Base-by-base conservation (phyloP, 2,329 filamentous ascomycete genomes). In the Talaromyces sp. region DNA sequence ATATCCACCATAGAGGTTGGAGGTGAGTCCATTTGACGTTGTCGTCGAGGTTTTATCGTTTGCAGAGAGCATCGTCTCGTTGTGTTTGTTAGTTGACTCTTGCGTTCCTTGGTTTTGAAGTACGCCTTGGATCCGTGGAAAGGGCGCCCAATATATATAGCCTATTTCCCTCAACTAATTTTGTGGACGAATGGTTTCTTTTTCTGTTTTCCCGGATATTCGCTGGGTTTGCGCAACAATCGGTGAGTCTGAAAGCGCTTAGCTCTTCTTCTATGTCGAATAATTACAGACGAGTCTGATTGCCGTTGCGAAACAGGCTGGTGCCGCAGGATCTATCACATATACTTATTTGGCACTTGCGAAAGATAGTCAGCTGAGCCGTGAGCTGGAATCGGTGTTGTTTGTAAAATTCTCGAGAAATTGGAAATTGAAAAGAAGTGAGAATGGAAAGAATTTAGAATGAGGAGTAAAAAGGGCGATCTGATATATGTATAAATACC, bases 21-120 rank as follows among this genome's bases (percentile, higher is more conserved):
- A 64, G 31, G 39, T 62, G 54, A 67, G 24, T 33, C 63, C 65
- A 57, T 65, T 65, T 14, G 61, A 39, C 37, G 50, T 57, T 19
- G 61, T 45, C 48, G 62, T 64, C 43, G 60, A 50, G 31, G 60
- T 43, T 39, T 65, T 62, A 19, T 65, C 65, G 62, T 65, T 65
- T 48, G 65, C 59, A 33, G 65, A 65, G 39, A 67, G 45, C 65
- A 67, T 67, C 24, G 31, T 67, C 10, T 56, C 19, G 24, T 56
- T 3, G 19, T n/a, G 14, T 35, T 33, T 3, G 35, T 22, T n/a
- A 9, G 10, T 43, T 39, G 13, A 52, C 13, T 52, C 45, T 33
- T 58, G 19, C 14, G 9, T 45, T 37, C 50, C 39, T 48, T 27
- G 50, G 61, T 39, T 19, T 1, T 7, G 24, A 59, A 22, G 37